Evolutionary conservation across 805 yeast genomes (phyloP), one percentile per base, ranked within the genome.

Genomic region (Brettanomyces nanus): DNA sequence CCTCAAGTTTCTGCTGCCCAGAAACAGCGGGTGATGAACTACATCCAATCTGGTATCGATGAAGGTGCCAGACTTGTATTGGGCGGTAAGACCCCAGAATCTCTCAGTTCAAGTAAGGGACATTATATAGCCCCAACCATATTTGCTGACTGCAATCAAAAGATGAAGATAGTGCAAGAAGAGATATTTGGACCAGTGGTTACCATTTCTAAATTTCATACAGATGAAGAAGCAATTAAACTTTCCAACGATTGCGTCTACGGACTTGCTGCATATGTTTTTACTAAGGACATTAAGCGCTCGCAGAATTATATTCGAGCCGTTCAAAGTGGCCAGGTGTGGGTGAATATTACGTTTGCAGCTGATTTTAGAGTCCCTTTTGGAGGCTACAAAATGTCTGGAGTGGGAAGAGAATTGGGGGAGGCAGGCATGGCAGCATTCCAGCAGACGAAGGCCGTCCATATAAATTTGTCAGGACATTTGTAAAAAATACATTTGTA

Each of bases 151-250:
- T 85, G 81, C 43, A 68, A 59, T 33, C 84, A 78, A 62, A 60
- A 69, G 43, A 76, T 79, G 83, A 65, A 66, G 48, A 79, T 82
- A 52, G 85, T 80, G 35, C 73, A 66, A 58, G 90, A 82, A 52
- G 92, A 82, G 63, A 80, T 82, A 51, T 82, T 89, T 52, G 97
- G 97, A 40, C 97, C 97, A 28, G 92, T 89, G 41, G 90, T 85
- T 43, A 77, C 87, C 18, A 75, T 85, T 42, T 68, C 83, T 52
- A 86, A 85, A 69, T 89, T 89, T 68, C 68, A 69, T 53, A 77
- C 85, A 46, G 78, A 78, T 46, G 95, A 85, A 46, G 95, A 90
- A 58, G 95, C 77, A 37, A 69, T 89, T 38, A 64, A 60, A 41
- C 61, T 69, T 57, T 95, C 96, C 37, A 90, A 89, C 65, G 82